Evolutionary conservation across 1,284 basidiomycete genomes (phyloP), one percentile per base, ranked within the genome.

Genomic region (Afroboletus lepidellus): DNA sequence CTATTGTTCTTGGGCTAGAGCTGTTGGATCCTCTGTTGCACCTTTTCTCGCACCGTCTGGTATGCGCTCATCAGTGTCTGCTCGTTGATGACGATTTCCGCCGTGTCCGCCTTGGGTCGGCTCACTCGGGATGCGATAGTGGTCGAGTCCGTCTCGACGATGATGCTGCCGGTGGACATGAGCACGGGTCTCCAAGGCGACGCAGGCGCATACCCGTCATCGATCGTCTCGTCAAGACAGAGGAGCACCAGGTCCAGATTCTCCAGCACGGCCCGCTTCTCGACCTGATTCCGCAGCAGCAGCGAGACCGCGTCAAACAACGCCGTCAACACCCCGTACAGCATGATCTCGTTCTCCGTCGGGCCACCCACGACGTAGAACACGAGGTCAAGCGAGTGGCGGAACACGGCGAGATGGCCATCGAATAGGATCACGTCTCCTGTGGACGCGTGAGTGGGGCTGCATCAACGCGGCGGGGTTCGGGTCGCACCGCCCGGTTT

Each of bases 81-180:
- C 74, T 99, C 97, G 78, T 98, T 99, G 80, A 99, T 97, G 57
- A 97, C 91, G 59, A 99, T 97, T 65, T 98, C 95, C 37, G 90
- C 90, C 50, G 92, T 89, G 71, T 99, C 97, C 18, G 95, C 88
- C 63, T 86, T 87, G 44, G 97, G 92, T 60, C 95, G 77, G 60
- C 92, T 96, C 44, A 99, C 97, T 53, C 97, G 79, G 32, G 94
- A 94, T 0, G 95, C 94, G 65, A 99, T 97, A 11, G 95, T 92
- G 0, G 92, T 86, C 5, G 94, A 81, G 72, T 99, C 97, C 1
- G 95, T 99, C 72, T 99, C 96, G 43, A 99, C 87, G 60, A 99
- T 96, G 70, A 99, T 91, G 39, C 96, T 98, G 66, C 32, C 15
- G 50, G 33, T 38, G 42, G 57, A 48, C 15, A 53, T 68, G 59